phyloP scores from a whole-genome alignment of 2,329 filamentous ascomycete genomes.

The Phyllosticta citriasiana region DNA sequence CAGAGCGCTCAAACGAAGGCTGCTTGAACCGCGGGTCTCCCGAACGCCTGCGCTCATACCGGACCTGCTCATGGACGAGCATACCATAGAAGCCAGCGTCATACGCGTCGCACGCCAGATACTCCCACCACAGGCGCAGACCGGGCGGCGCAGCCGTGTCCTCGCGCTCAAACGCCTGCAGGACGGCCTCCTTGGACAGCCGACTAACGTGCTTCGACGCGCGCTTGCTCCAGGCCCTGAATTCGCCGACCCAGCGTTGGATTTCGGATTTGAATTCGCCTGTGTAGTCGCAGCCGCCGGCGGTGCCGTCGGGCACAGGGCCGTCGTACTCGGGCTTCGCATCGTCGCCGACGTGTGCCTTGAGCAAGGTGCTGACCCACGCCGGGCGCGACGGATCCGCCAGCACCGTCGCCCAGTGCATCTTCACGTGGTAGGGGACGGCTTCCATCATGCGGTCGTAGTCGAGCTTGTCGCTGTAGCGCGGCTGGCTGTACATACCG shows the following conservation, averaged over 20 bases:
- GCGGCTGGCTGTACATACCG: conserved; percentile 36
- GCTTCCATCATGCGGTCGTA: conserved; percentile 29
- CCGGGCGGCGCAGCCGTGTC: conserved; percentile 32
- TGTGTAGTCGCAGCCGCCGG: conserved; percentile 12
- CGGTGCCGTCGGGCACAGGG: conserved; percentile 17
- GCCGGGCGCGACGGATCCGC: conserved; percentile 23
- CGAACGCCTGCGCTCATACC: background rate
- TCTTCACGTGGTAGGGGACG: conserved; percentile 29
- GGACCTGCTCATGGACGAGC: conserved; percentile 19
- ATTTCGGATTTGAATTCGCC: conserved; percentile 20
- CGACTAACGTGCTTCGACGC: conserved; percentile 24
- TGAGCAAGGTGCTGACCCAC: conserved; percentile 34
- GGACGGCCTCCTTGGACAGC: conserved; percentile 28
- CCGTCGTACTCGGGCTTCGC: conserved; percentile 33
- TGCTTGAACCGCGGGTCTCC: background rate
- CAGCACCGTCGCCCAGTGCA: conserved; percentile 32
- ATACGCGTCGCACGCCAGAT: conserved; percentile 35
- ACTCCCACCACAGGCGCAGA: conserved; percentile 39
- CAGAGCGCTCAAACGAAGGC: background rate
- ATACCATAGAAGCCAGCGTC: conserved; percentile 32
- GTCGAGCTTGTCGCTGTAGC: conserved; percentile 35
- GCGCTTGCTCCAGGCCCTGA: conserved; percentile 33
- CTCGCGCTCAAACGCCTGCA: conserved; percentile 30
- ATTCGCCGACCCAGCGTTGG: conserved; percentile 22
- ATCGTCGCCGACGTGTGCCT: conserved; percentile 28